phyloP scores from a whole-genome alignment of 768 basidiomycete genomes.

The Cyclocybe aegerita region DNA sequence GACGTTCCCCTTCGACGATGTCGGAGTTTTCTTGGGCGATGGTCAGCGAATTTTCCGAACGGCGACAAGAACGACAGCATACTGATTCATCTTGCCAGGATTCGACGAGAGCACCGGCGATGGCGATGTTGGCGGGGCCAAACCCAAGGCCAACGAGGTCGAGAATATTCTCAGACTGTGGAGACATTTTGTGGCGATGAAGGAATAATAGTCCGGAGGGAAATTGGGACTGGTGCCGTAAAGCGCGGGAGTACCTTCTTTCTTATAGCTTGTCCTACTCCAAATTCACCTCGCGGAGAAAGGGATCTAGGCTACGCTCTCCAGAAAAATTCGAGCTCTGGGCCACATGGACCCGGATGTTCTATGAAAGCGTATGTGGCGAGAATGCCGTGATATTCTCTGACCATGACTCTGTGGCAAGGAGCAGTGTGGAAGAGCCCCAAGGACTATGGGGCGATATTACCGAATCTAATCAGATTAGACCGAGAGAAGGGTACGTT shows the following conservation, averaged over 20 bases:
- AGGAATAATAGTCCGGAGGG: background rate
- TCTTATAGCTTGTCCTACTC: background rate
- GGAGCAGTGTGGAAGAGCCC: background rate
- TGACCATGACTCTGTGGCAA: background rate
- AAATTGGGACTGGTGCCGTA: background rate
- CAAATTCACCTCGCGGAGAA: too few species aligned
- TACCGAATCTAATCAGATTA: conserved; percentile 28
- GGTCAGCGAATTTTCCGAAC: background rate
- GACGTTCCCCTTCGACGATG: conserved; percentile 12
- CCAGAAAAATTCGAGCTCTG: conserved; percentile 9
- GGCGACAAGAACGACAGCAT: background rate
- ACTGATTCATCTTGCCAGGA: conserved; percentile 25
- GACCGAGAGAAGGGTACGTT: conserved; percentile 17
- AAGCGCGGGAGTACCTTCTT: background rate
- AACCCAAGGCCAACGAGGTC: conserved; percentile 53
- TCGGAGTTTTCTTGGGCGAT: background rate
- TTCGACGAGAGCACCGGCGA: conserved; percentile 50
- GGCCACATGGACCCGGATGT: conserved; percentile 8
- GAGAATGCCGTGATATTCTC: conserved; percentile 5
- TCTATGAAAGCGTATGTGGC: background rate
- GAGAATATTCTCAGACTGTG: conserved; percentile 24
- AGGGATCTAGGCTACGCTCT: too few species aligned
- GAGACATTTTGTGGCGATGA: conserved; percentile 12
- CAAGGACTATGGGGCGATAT: background rate
- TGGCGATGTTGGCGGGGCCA: conserved; percentile 52